A percentile compares a stretch with the other conserved stretches of the same genome.
These are phyloP conservation scores for Trichoderma polysporum DNA, from an alignment of 2,329 filamentous ascomycete genomes.

Conservation along the genomic window DNA sequence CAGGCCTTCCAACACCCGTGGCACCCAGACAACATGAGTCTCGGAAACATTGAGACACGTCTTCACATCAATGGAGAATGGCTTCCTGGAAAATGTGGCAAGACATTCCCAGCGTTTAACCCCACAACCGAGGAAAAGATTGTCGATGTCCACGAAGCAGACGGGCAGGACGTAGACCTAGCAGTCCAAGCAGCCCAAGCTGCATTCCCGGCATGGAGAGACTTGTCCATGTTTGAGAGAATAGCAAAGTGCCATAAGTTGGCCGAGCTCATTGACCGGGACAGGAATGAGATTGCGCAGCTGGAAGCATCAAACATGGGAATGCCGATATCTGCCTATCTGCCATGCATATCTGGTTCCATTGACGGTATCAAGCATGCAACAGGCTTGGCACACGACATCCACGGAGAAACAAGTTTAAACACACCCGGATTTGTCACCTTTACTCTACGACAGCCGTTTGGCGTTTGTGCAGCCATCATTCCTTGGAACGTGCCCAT, in stretches of 20 bases:
- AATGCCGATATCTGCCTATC: constrained; percentile 19
- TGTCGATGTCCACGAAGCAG: constrained; percentile 24
- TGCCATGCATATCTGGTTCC: neutral
- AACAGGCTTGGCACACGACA: constrained; percentile 63
- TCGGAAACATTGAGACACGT: constrained; percentile 3
- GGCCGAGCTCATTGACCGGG: constrained; percentile 22
- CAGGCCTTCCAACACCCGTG: neutral
- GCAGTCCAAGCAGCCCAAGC: constrained; percentile 22
- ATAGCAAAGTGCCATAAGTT: constrained; percentile 19
- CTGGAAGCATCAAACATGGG: constrained; percentile 24
- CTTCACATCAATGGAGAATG: constrained; percentile 24
- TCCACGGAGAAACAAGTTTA: constrained; percentile 47
- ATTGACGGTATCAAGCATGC: constrained; percentile 58
- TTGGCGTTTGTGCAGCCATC: constrained; percentile 68
- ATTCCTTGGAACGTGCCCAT: constrained; percentile 74
- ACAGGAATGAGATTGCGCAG: constrained; percentile 15
- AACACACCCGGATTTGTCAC: constrained; percentile 49
- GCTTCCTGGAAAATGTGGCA: constrained; percentile 17
- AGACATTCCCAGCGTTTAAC: constrained; percentile 27
- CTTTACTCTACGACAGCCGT: constrained; percentile 60
- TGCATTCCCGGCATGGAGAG: constrained; percentile 22
- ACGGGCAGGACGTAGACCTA: constrained; percentile 19
- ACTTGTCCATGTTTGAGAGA: constrained; percentile 12
- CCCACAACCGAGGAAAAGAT: constrained; percentile 28
- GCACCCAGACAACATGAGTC: neutral